Evolutionary conservation across 2,329 filamentous ascomycete genomes (phyloP), one percentile per base, ranked within the genome.

Genomic region (Penicillium sumatraense): DNA sequence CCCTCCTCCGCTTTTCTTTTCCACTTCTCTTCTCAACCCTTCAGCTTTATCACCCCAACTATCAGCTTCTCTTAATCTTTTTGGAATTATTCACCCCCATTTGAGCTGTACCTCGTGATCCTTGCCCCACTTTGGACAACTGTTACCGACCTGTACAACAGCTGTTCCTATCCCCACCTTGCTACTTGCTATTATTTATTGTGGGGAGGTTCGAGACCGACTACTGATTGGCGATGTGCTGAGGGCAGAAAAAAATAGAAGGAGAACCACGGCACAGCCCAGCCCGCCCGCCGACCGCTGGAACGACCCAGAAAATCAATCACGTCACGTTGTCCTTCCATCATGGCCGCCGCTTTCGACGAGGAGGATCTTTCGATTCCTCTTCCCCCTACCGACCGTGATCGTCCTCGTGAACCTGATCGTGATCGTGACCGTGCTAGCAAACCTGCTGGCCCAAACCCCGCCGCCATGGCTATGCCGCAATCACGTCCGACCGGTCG

Each of bases 281-380:
- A n/a, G n/a, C 61, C 60, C 59, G 50, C n/a, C 38, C 36, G 47
- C 50, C 56, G 48, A 53, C 54, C 57, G 51, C 51, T 57, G 59
- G 57, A 51, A 45, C 49, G 58, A 62, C 50, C 61, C 60, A 57
- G 60, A 61, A 67, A 69, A 70, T 71, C 67, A 62, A 69, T 71
- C 68, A 72, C 70, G 70, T 73, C 70, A 72, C 70, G 67, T 66
- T 71, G 62, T 64, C 65, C 61, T 59, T 56, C 60, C 65, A 69
- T 59, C 59, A 75, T 75, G 72, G 72, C 72, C 53, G 71, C 72
- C 57, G 72, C 72, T 65, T 89, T 89, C 74, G 89, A 93, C 72
- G 89, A 92, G 74, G 89, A 91, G 79, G 89, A 93, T 78, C 86
- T 93, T 63, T 89, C 89, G 75, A 89, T 93, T 73, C 89, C 88